Conservation (phyloP, 768 basidiomycete genomes). For the Calvatia gigantea region DNA sequence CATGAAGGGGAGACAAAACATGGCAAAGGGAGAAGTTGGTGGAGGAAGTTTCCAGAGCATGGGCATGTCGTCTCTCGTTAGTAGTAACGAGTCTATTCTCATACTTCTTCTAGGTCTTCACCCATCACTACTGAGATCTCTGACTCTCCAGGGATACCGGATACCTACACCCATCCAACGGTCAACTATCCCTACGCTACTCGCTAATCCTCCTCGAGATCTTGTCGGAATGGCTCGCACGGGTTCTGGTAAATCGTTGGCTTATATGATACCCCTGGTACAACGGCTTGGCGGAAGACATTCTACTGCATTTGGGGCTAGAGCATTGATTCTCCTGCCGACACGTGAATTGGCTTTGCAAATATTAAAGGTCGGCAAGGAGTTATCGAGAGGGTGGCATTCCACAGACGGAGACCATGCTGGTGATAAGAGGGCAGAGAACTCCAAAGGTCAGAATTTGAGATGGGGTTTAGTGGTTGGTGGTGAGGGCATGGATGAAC, state of each 20-base stretch:
- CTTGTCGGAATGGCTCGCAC: conserved; percentile 98
- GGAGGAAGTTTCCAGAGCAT: conserved; percentile 97
- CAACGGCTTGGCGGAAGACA: conserved; percentile 84
- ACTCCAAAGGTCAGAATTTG: conserved; percentile 56
- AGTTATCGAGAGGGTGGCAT: conserved; percentile 82
- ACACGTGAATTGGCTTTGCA: conserved; percentile 94
- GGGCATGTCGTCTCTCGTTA: conserved; percentile 50
- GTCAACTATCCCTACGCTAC: conserved; percentile 79
- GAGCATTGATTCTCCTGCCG: conserved; percentile 87
- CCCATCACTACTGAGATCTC: conserved; percentile 76
- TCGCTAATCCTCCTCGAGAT: conserved; percentile 82
- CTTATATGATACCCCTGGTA: conserved; percentile 90
- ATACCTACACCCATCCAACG: conserved; percentile 97
- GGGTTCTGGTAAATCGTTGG: conserved; percentile 95
- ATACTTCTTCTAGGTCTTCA: conserved; percentile 59
- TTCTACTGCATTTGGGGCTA: conserved; percentile 73
- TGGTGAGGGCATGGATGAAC: conserved; percentile 92
- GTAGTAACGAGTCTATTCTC: neutral
- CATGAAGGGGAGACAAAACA: conserved; percentile 67
- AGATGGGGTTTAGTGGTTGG: conserved; percentile 96
- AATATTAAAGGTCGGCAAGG: conserved; percentile 91
- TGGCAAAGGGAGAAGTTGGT: conserved; percentile 74
- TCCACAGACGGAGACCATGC: conserved; percentile 61
- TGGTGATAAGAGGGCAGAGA: conserved; percentile 63
- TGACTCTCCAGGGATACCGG: conserved; percentile 90